Evolutionary conservation across 83 land plant species (phyloP), one percentile per base, ranked within the genome.

Genomic region (Diphasiastrum complanatum): DNA sequence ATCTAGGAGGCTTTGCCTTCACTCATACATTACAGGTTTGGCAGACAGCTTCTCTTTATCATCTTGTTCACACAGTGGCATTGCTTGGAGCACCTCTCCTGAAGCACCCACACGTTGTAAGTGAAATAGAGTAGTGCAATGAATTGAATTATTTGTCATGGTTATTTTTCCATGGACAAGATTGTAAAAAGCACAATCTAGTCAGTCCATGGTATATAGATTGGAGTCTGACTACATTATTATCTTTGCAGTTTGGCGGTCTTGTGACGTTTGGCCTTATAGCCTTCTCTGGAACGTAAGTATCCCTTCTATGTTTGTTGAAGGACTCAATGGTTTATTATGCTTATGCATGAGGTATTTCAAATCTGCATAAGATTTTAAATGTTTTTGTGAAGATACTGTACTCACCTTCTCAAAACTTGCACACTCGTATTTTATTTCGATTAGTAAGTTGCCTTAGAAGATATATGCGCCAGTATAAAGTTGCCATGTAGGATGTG

Each of bases 261-360:
- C 77, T 91, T 28, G 51, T 91, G 65, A 80, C 95, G 1, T 45
- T 86, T 66, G 97, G 97, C 23, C 85, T 91, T 41, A 16, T 91
- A 5, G 83, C 79, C 5, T 91, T 91, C 45, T 91, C 87, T 49
- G 97, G 97, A 54, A 76, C 95, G 97, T 91, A 75, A 84, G 97
- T 75, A 6, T 35, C 36, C 11, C 10, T 41, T 52, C 22, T 43
- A 23, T 27, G n/a, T 40, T 19, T 64, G 2, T 27, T 48, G n/a
- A n/a, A n/a, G n/a, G n/a, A n/a, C n/a, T n/a, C n/a, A n/a, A n/a
- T n/a, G n/a, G n/a, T n/a, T n/a, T n/a, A n/a, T n/a, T n/a, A n/a
- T n/a, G n/a, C n/a, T n/a, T n/a, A n/a, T n/a, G n/a, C n/a, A n/a
- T n/a, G n/a, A n/a, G n/a, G n/a, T n/a, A n/a, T n/a, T n/a, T n/a